Evolutionary conservation across 1,284 basidiomycete genomes (phyloP), one percentile per base, ranked within the genome.

Genomic region (Cryptococcus hybrid): DNA sequence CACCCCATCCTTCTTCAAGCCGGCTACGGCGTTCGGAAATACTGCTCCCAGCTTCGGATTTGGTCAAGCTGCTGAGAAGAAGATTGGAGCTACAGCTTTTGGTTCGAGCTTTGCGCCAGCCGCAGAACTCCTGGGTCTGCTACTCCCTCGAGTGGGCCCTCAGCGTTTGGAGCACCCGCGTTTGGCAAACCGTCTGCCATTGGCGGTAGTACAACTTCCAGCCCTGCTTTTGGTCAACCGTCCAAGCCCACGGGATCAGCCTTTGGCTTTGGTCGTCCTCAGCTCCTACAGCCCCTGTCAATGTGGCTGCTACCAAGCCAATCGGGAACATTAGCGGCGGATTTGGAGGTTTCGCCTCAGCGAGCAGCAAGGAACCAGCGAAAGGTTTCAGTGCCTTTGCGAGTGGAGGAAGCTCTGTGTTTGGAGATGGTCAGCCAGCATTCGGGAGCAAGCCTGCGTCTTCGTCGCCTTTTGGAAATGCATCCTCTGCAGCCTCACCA

Each of bases 21-120:
- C 75, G 15, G 71, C 73, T 3, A 72, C 69, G 0, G 74, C 71
- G 2, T 77, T 77, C 54, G 70, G 61, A 1, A 56, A 60, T 1
- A 52, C 67, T 3, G 52, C 63, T 1, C 61, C 59, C 12, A 64
- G 69, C 50, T 70, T 69, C 7, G 60, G 59, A 1, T 71, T 74
- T 40, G 67, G 70, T 15, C 50, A 63, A 18, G 11, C 55, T 0
- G 49, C 56, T 4, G 52, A 53, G 3, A 50, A 44, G 40, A 55
- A 63, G 47, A 44, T 55, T 15, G 37, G 34, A 12, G 36, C 55
- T 7, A 47, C 58, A 2, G 58, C 55, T n/a, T 60, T 60, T 44
- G 58, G 58, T 2, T 34, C 55, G 18, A 48, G 40, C 4, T 52
- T 30, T 34, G 42, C 51, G 42, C 56, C 46, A 42, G 53, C 24